Conservation (phyloP, 108 stramenopile genomes). For the Seminavis robusta region DNA sequence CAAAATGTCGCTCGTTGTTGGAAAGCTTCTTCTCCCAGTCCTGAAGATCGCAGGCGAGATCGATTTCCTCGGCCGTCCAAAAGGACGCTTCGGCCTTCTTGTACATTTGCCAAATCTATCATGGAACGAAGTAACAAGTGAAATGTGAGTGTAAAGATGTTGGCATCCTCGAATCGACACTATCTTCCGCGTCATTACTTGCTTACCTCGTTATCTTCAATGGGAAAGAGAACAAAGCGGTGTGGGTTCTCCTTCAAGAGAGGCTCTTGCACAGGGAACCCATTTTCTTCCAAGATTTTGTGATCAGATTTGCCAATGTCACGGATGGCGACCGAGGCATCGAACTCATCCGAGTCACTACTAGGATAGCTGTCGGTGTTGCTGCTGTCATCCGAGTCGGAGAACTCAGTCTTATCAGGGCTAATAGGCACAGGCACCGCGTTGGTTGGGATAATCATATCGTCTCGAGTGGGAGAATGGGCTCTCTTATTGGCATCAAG, state of each 20-base stretch:
- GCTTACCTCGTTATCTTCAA: conserved; percentile 94
- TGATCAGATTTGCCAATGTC: conserved; percentile 58
- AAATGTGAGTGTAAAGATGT: not conserved
- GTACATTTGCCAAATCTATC: conserved; percentile 94
- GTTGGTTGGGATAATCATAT: too few relatives aligned
- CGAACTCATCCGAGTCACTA: too few relatives aligned
- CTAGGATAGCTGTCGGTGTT: too few relatives aligned
- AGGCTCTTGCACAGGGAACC: conserved; percentile 53
- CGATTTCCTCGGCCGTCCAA: conserved; percentile 99
- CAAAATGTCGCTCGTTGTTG: conserved; percentile 96
- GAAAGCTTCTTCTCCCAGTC: conserved; percentile 91
- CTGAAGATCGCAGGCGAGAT: conserved; percentile 91
- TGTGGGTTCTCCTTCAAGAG: conserved; percentile 81
- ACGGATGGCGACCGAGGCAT: too few relatives aligned
- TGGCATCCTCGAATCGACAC: not conserved
- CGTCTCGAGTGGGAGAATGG: too few relatives aligned
- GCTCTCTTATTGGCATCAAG: too few relatives aligned
- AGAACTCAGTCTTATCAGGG: too few relatives aligned
- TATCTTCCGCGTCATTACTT: not conserved
- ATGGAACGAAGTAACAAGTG: not conserved
- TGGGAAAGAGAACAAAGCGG: conserved; percentile 98
- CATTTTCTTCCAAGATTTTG: conserved; percentile 60
- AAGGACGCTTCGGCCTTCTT: conserved; percentile 99
- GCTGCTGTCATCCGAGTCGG: too few relatives aligned
- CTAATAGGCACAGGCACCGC: too few relatives aligned